A percentile compares a stretch with the other conserved stretches of the same genome.
phyloP scores from a whole-genome alignment of 257 asterid genomes.

The Lavandula angustifolia region DNA sequence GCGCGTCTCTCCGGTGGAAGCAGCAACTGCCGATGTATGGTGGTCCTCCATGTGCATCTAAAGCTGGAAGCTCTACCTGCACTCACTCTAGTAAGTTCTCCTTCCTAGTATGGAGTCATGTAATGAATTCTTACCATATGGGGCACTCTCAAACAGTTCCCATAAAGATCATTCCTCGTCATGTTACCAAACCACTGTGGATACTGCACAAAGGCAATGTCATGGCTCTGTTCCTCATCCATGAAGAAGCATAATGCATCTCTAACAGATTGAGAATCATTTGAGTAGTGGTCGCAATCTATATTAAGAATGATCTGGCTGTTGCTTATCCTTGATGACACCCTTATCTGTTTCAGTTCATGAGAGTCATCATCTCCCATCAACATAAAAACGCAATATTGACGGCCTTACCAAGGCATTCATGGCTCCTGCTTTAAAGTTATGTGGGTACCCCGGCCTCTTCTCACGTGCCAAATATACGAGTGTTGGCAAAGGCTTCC shows the following conservation, averaged over 20 bases:
- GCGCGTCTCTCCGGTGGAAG: constrained; percentile 24
- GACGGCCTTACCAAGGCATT: constrained; percentile 23
- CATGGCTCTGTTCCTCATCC: constrained; percentile 21
- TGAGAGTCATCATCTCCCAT: too few relatives aligned
- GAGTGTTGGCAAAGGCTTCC: constrained; percentile 19
- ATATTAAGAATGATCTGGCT: constrained; percentile 15
- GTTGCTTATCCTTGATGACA: constrained; percentile 22
- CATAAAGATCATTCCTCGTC: constrained; percentile 13
- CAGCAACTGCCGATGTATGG: constrained; percentile 22
- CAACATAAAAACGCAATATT: not conserved
- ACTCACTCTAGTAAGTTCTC: not conserved
- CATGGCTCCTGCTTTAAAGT: constrained; percentile 29
- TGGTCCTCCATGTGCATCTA: constrained; percentile 21
- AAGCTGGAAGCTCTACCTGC: constrained; percentile 9
- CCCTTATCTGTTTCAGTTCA: constrained; percentile 23
- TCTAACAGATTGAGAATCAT: constrained; percentile 15
- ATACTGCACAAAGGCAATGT: constrained; percentile 15
- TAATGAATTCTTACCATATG: not conserved
- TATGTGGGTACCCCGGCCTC: constrained; percentile 10
- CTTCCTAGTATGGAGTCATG: not conserved
- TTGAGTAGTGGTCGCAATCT: constrained; percentile 23
- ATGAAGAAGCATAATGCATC: constrained; percentile 27
- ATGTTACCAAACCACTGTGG: constrained; percentile 6
- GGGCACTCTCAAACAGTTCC: not conserved
- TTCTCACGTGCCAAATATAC: constrained; percentile 26